Conservation (phyloP, 495 filamentous ascomycete genomes). For the Lophiotrema nucula region DNA sequence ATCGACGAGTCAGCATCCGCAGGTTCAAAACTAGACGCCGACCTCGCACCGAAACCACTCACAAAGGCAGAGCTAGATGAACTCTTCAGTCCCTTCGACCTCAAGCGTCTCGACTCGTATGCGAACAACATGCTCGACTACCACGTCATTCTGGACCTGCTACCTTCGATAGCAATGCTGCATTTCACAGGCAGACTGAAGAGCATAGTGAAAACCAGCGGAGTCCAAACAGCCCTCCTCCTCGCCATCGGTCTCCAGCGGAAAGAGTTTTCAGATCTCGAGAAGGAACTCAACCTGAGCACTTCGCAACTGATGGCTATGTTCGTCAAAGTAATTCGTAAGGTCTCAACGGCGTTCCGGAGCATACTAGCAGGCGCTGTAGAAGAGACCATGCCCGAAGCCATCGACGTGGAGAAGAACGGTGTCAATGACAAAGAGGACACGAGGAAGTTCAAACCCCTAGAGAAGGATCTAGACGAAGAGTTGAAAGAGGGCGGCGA, state of each 20-base stretch:
- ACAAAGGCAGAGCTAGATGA: conserved; percentile 71
- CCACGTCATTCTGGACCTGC: conserved; percentile 92
- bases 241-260: conserved; percentile 85
- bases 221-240: conserved; percentile 80
- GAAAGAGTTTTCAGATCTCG: conserved; percentile 77
- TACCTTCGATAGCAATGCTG: conserved; percentile 73
- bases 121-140: conserved; percentile 96
- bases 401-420: conserved; percentile 60
- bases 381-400: conserved; percentile 65
- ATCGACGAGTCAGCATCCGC: conserved; percentile 81
- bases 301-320: conserved; percentile 85
- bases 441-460: conserved; percentile 54
- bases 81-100: conserved; percentile 82
- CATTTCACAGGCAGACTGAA: conserved; percentile 79
- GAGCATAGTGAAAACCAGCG: conserved; percentile 61
- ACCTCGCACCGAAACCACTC: conserved; percentile 53
- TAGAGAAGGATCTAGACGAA: conserved; percentile 73
- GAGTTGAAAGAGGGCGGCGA: conserved; percentile 83
- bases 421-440: conserved; percentile 47
- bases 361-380: conserved; percentile 71
- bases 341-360: conserved; percentile 74
- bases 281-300: conserved; percentile 73
- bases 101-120: conserved; percentile 91
- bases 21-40: conserved; percentile 63
- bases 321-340: conserved; percentile 93